Conservation (phyloP, 495 filamentous ascomycete genomes). For the Sabuloglossum arenarium region DNA sequence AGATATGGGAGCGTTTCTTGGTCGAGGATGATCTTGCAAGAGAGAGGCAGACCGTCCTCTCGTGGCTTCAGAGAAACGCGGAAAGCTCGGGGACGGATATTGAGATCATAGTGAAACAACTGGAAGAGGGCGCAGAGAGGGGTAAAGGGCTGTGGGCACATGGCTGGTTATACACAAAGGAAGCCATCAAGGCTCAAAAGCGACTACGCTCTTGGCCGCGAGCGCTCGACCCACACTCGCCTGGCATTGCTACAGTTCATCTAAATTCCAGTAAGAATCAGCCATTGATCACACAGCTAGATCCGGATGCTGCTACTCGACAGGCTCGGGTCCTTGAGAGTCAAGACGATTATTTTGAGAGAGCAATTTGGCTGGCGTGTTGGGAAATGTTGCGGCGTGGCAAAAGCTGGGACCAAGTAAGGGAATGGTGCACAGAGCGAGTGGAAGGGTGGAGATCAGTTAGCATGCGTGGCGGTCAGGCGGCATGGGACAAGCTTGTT, state of each 20-base stretch:
- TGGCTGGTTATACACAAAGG: conserved; percentile 82
- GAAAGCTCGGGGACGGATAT: conserved; percentile 41
- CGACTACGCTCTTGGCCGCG: conserved; percentile 44
- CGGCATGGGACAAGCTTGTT: conserved; percentile 19
- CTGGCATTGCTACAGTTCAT: conserved; percentile 32
- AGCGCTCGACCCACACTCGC: conserved; percentile 34
- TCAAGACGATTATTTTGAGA: conserved; percentile 69
- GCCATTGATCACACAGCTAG: conserved; percentile 66
- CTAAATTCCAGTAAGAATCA: conserved; percentile 35
- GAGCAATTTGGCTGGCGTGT: conserved; percentile 68
- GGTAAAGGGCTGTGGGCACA: conserved; percentile 48
- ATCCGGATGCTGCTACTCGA: conserved; percentile 72
- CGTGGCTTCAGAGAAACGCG: conserved; percentile 65
- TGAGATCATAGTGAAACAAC: conserved; percentile 49
- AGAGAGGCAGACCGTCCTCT: conserved; percentile 53
- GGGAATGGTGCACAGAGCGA: conserved; percentile 58
- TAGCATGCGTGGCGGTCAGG: conserved; percentile 33
- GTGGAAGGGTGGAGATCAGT: conserved; percentile 73
- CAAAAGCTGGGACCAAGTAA: conserved; percentile 43
- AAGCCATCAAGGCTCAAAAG: conserved; percentile 77
- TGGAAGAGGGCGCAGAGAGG: conserved; percentile 38
- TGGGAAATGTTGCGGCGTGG: conserved; percentile 79
- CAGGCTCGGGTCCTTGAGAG: conserved; percentile 52
- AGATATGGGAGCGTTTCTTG: conserved; percentile 43
- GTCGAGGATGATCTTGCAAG: conserved; percentile 43